Evolutionary conservation across 2,329 filamentous ascomycete genomes (phyloP), one percentile per base, ranked within the genome.

Genomic region (Exophiala aquamarina): DNA sequence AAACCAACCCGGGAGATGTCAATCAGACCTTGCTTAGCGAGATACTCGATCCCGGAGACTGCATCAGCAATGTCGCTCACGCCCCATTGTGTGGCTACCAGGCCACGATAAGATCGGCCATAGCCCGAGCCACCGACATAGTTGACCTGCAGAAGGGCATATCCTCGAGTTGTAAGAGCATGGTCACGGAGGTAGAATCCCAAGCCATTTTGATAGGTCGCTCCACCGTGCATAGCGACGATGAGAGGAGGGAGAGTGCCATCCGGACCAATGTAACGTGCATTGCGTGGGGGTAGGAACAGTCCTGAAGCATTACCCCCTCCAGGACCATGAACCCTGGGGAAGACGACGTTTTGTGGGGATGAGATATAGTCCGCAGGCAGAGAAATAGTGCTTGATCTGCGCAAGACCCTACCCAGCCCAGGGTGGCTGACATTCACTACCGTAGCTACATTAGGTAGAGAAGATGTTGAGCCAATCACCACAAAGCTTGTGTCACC

Each of bases 161-260:
- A 81, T 3, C 78, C 78, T 10, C 78, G 66, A 3, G 76, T 74
- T 0, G 76, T 79, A 55, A 72, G 78, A 56, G 76, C 79, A 56
- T 81, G 78, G 3, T 66, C 67, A 15, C 64, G 60, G 5, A 78
- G 60, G 10, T 66, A 62, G 0, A 81, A 64, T 0, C 74, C 74
- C 0, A 71, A 68, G 1, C 69, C 64, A 0, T 62, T 64, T 42
- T 72, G 68, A 1, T 63, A 61, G 1, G 72, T 80, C n/a, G 70
- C 78, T 0, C 77, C 78, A 4, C 77, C 78, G 28, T 81, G 78
- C 0, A 72, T 67, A 2, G 62, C 65, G 37, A 80, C 64, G 18
- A 81, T 72, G 1, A 79, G 63, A 1, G 78, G 76, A 1, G 76
- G 77, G 0, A 69, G 66, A 0, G 62, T 61, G 1, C 61, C 66